A percentile compares a stretch with the other conserved stretches of the same genome.
phyloP scores from a whole-genome alignment of 768 basidiomycete genomes.

The Naganishia friedmannii region DNA sequence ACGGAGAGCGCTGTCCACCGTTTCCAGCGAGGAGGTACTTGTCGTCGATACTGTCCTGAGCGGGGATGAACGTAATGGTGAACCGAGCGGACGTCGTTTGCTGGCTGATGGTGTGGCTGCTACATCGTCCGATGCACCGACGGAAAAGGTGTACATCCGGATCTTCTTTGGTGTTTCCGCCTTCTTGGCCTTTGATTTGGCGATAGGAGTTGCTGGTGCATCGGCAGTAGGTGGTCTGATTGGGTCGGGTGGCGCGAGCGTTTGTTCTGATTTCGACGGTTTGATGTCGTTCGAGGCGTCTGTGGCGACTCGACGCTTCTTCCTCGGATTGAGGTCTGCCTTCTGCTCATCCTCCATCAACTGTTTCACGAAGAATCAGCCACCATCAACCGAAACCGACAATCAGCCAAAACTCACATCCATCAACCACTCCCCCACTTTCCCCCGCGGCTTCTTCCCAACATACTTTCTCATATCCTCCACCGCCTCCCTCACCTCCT shows the following conservation, averaged over 20 bases:
- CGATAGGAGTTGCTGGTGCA: constrained; percentile 2
- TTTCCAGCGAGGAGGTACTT: background rate
- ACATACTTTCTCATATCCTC: constrained; percentile 22
- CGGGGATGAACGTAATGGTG: background rate
- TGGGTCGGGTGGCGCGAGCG: constrained; percentile 1
- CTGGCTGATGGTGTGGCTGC: background rate
- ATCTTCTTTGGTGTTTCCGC: background rate
- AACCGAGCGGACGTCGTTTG: background rate
- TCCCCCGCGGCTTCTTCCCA: constrained; percentile 13
- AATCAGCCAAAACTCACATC: constrained; percentile 17
- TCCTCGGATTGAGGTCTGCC: background rate
- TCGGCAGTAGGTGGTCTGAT: background rate
- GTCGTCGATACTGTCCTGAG: constrained; percentile 8
- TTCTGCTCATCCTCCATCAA: constrained; percentile 1
- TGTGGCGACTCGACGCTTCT: constrained; percentile 4
- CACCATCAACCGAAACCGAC: background rate
- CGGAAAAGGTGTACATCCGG: constrained; percentile 14
- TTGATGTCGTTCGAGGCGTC: background rate
- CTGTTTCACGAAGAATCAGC: background rate
- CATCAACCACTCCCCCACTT: constrained; percentile 30
- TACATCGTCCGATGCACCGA: background rate
- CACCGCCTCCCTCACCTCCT: constrained; percentile 27
- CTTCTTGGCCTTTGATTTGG: background rate
- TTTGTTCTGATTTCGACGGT: background rate
- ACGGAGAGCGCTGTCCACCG: background rate